Evolutionary conservation across 106 monocot species (phyloP), one percentile per base, ranked within the genome.

Genomic region (Acorus calamus): DNA sequence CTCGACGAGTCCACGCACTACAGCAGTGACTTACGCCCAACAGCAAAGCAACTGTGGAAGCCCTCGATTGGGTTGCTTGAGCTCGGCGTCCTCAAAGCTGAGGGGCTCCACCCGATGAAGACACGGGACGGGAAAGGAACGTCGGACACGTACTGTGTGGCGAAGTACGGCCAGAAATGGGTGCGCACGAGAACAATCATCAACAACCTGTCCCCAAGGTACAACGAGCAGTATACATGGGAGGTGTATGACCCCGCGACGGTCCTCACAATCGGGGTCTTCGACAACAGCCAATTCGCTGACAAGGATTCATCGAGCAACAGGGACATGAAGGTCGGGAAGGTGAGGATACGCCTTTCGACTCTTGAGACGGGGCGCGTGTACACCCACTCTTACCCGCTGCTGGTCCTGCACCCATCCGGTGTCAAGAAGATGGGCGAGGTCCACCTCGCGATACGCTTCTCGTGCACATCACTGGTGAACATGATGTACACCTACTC

Each of bases 381-480:
- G 3, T 91, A 91, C 60, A 81, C 80, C 0, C 75, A 81, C 65
- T 68, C 75, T 0, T 91, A 83, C 42, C 90, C 90, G 2, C 83
- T 91, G 8, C 70, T 91, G 3, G 90, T 86, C 6, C 78, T 91
- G 13, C 69, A 78, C 8, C 65, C 43, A 43, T 81, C 86, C 2
- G 83, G 83, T 8, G 64, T 91, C 8, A 91, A 83, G 68, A 86
- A 81, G 62, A 86, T 83, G 86, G 90, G 90, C 0, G 90, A 91
- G 64, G 68, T 91, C 6, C 86, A 86, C 64, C 66, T 91, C 12
- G 90, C 86, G 3, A 71, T 91, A 42, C 69, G 86, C 14, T 91
- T 91, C 69, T 78, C 86, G 0, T 65, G 78, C 5, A 71, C 72
- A 0, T 83, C 86, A 1, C 14, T 73, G 0, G 9, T 74, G 28